A percentile compares a stretch with the other conserved stretches of the same genome.
Conservation (phyloP, 2,329 filamentous ascomycete genomes). For the Orbilia javanica region DNA sequence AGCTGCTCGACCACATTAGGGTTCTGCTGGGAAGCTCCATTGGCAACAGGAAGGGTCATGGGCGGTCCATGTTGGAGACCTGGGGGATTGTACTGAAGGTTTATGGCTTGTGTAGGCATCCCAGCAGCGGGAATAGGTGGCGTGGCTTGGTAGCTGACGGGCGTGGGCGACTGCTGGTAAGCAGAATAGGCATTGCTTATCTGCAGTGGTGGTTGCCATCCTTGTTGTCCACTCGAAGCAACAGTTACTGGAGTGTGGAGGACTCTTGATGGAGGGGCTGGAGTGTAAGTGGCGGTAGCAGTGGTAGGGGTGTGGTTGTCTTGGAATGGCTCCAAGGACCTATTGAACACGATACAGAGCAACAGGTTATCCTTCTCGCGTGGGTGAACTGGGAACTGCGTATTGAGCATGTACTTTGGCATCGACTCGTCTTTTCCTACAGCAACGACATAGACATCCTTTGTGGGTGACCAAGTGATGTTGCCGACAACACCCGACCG, state of each 20-base stretch:
- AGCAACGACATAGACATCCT: constrained; percentile 91
- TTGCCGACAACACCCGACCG: constrained; percentile 90
- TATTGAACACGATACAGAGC: constrained; percentile 51
- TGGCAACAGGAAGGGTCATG: constrained; percentile 1
- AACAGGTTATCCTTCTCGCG: constrained; percentile 48
- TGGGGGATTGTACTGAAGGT: constrained; percentile 29
- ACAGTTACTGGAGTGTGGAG: constrained; percentile 41
- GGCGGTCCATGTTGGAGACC: constrained; percentile 33
- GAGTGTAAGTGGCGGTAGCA: constrained; percentile 29
- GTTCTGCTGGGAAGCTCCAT: constrained; percentile 10
- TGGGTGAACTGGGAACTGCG: constrained; percentile 46
- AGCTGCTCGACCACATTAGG: constrained; percentile 30
- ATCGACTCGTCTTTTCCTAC: constrained; percentile 78
- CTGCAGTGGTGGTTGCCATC: constrained; percentile 37
- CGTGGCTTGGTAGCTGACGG: constrained; percentile 21
- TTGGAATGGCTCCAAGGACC: constrained; percentile 42
- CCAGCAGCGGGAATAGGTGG: neutral
- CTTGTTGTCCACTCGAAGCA: constrained; percentile 21
- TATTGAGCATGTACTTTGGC: constrained; percentile 71
- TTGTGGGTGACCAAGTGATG: constrained; percentile 78
- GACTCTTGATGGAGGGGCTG: constrained; percentile 42
- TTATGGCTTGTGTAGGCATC: neutral
- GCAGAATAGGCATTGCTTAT: constrained; percentile 10
- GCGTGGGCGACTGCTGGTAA: constrained; percentile 49
- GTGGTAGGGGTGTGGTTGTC: constrained; percentile 45